Evolutionary conservation across 805 yeast genomes (phyloP).

Genomic region (Lipomyces kockii): DNA sequence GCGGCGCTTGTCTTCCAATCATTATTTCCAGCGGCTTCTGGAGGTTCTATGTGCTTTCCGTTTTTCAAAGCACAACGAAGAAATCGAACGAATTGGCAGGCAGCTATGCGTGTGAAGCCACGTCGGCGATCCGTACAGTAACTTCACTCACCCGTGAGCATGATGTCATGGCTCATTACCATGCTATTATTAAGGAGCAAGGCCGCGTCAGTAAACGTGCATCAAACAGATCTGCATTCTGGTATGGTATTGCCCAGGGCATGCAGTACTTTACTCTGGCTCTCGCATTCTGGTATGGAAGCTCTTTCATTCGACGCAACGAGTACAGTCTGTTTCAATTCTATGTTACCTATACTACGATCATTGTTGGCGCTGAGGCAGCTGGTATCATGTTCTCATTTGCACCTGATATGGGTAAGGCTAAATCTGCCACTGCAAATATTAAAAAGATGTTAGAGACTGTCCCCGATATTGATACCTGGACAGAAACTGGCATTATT

Average conservation of each 20-base stretch:
- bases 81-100: conserved; percentile 45
- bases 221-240: conserved; percentile 16
- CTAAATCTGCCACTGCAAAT: conserved; percentile 47
- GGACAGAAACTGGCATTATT: conserved; percentile 41
- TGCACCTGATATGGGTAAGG: conserved; percentile 53
- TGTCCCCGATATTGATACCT: conserved; percentile 46
- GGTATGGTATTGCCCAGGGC: conserved; percentile 29
- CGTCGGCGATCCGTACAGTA: conserved; percentile 51
- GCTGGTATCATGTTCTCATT: conserved; percentile 50
- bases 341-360: conserved; percentile 48
- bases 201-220: conserved; percentile 7
- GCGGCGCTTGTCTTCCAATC: conserved; percentile 45
- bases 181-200: conserved; percentile 21
- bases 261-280: conserved; percentile 48
- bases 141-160: conserved; percentile 50
- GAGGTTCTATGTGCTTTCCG: conserved; percentile 45
- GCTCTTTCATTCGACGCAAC: conserved; percentile 44
- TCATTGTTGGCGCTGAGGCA: conserved; percentile 50
- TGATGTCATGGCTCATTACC: conserved; percentile 45
- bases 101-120: conserved; percentile 43
- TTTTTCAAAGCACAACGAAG: conserved; percentile 38
- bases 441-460: conserved; percentile 44
- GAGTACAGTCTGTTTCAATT: conserved; percentile 44
- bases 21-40: conserved; percentile 49
- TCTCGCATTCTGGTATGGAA: conserved; percentile 52